Evolutionary conservation across 2,329 filamentous ascomycete species (phyloP), one percentile per base, ranked within the genome.

Genomic region (Akanthomyces lecanii): DNA sequence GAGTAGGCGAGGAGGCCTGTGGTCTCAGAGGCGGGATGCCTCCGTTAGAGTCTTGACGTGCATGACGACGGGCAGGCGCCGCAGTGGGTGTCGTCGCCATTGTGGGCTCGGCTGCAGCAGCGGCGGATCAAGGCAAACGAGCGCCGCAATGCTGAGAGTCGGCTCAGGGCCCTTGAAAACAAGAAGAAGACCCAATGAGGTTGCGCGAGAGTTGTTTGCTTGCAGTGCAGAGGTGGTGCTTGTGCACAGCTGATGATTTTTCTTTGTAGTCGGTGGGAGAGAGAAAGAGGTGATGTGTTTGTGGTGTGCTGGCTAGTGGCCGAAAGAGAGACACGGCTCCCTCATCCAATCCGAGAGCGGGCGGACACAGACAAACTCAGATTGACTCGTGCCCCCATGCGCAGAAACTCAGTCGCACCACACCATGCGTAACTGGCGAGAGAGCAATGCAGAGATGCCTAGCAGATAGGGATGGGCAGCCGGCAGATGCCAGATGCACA

Each of bases 1-100:
- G 80, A 2, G 93, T 96, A 53, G 93, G 93, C 64, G 91, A 96
- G 14, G 86, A 86, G 66, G 89, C 87, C 63, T 81, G 76, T 51
- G 81, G 72, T 21, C 78, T 75, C 68, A 83, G 81, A 47, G 59
- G 30, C 42, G 75, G 72, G 66, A 73, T 65, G 53, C 69, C 66
- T 62, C 65, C 69, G 62, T 57, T 67, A 62, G 67, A 69, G 62
- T 72, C 69, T 59, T 72, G 72, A 63, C 70, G 68, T 66, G 67
- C 65, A 63, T 73, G 68, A 64, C 67, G 70, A 67, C 67, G 68
- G 61, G 67, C 68, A 60, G 66, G 63, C 56, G 67, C 63, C 53
- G 68, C 62, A 53, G 70, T 55, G 25, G 54, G n/a, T 11, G 53
- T 40, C 25, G 53, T 63, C 21, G 61, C 54, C 61, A 63, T 63